Base-by-base conservation (phyloP, 768 basidiomycete genomes). In the Mycena haematopus region DNA sequence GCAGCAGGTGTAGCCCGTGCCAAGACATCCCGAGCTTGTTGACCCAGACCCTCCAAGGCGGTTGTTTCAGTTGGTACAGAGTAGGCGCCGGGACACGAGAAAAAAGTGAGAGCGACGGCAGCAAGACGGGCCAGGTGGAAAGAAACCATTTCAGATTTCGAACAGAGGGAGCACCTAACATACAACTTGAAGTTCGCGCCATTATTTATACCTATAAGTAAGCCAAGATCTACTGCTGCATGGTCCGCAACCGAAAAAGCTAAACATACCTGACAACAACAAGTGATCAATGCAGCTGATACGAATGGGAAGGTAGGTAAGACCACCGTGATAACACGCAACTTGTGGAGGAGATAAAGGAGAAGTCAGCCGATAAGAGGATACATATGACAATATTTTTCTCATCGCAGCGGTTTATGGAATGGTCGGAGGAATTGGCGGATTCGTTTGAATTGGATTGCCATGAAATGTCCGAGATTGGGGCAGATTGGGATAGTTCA, bases 1-100 rank as follows among this genome's bases (percentile, higher is more conserved):
- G 84, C 78, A 25, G 79, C 78, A 31, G 77, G 77, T 17, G 77
- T 77, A 4, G 79, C 75, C 17, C 76, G 74, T 58, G 74, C 70
- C 52, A 78, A 47, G 50, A 80, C 71, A 36, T 76, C 65, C 31
- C 74, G 69, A 5, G 70, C 73, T 45, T 75, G 68, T 22, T 74
- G 63, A 56, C 70, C 71, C 24, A 79, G 72, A 29, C 69, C 70
- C 24, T 71, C 70, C 2, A 51, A 15, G 24, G 36, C 19, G 8
- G 49, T 50, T 8, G 45, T 29, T 29, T 51, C 49, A 10, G 55
- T 50, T 14, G 60, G 47, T 11, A 52, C 40, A n/a, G 60, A 31
- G 25, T 27, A 42, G 19, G 45, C 49, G 21, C 17, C 24, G 42
- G 38, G 21, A 25, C 56, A 24, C 15, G 42, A 22, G 38, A 62